These are phyloP conservation scores for Sugiyamaella neomexicana DNA, from an alignment of 1,139 yeast species.

Conservation along the genomic window DNA sequence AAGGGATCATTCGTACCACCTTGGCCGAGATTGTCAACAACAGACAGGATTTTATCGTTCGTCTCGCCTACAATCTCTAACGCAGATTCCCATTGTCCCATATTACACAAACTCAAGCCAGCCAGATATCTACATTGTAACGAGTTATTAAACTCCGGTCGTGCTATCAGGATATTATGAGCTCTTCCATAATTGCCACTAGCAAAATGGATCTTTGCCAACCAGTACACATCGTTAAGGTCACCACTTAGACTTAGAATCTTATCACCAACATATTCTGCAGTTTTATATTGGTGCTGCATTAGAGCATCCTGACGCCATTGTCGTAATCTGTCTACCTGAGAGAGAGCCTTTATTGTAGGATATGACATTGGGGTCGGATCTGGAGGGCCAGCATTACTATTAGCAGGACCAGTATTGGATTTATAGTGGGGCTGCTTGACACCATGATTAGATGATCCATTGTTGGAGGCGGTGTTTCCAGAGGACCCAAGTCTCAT, in stretches of 20 bases:
- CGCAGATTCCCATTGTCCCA: constrained; percentile 88
- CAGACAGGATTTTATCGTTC: constrained; percentile 40
- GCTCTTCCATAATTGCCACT: constrained; percentile 81
- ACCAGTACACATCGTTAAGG: constrained; percentile 94
- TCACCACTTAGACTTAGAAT: constrained; percentile 76
- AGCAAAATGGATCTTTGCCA: constrained; percentile 82
- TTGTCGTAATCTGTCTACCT: constrained; percentile 78
- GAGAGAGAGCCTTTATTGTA: constrained; percentile 48
- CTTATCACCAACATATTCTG: constrained; percentile 90
- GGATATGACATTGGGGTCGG: neutral
- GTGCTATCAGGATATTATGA: constrained; percentile 54
- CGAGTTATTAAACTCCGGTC: constrained; percentile 41
- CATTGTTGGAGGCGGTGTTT: neutral
- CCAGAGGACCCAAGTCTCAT: constrained; percentile 9
- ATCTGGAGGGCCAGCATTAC: neutral
- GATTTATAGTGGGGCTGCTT: neutral
- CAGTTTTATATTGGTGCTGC: constrained; percentile 90
- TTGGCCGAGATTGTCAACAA: neutral
- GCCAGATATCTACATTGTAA: constrained; percentile 83
- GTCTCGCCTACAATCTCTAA: constrained; percentile 80
- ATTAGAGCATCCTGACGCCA: constrained; percentile 95
- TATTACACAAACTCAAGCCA: constrained; percentile 69
- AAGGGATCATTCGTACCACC: neutral
- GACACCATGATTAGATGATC: neutral
- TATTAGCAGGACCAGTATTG: too few relatives aligned